A percentile compares a stretch with the other conserved stretches of the same genome.
Conservation (phyloP, 495 filamentous ascomycete genomes). For the Penicillium paxilli region DNA sequence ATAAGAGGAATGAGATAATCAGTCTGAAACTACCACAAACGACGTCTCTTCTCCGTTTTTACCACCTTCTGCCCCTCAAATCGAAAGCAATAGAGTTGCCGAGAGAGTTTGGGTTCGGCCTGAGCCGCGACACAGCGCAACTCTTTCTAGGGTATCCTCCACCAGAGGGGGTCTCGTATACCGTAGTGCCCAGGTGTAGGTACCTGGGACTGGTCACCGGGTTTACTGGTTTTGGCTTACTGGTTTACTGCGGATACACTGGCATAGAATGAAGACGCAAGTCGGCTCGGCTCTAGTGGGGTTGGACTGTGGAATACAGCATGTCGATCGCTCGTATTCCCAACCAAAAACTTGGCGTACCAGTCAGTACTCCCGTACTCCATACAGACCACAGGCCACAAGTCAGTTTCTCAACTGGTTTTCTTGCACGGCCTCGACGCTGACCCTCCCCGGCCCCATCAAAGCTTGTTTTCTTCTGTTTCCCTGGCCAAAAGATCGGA, state of each 20-base stretch:
- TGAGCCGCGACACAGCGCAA: conserved; percentile 17
- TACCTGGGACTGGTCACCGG: background rate
- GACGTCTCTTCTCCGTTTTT: no score
- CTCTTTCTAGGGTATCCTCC: no score
- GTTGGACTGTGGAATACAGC: background rate
- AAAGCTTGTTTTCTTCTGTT: conserved; percentile 26
- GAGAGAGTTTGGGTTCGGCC: conserved; percentile 23
- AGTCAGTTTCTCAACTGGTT: background rate
- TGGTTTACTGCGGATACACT: no score
- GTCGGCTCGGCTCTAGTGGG: conserved; percentile 13
- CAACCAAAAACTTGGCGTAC: no score
- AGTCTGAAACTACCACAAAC: background rate
- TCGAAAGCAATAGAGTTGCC: conserved; percentile 8
- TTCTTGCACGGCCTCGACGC: background rate
- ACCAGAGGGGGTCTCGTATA: no score
- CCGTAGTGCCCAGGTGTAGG: background rate
- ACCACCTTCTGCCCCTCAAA: background rate
- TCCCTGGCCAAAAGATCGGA: conserved; percentile 1
- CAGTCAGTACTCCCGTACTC: background rate
- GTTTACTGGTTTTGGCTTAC: background rate
- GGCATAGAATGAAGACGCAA: background rate
- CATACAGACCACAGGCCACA: background rate
- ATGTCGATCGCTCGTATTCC: conserved; percentile 30
- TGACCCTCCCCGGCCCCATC: conserved; percentile 11
- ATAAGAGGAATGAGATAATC: background rate